Evolutionary conservation across 1,139 yeast genomes (phyloP), one percentile per base, ranked within the genome.

Genomic region (Suhomyces yuchorum): DNA sequence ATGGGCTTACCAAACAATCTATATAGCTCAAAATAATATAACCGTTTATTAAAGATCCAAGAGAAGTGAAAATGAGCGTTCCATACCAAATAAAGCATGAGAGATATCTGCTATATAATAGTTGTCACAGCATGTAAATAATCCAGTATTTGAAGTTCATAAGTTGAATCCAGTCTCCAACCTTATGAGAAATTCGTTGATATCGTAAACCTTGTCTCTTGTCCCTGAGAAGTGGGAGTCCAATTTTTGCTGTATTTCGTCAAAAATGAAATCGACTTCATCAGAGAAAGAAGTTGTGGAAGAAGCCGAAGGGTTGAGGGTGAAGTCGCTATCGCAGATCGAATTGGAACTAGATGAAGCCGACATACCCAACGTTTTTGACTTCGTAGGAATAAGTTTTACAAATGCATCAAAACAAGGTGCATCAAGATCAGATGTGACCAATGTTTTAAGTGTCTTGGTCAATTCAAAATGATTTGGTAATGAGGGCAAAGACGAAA

Each of bases 201-300:
- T 42, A 49, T 68, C 70, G 51, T 63, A 66, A 15, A 63, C 61
- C 45, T 60, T 65, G 35, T 65, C 67, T 26, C 52, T 52, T 15
- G 54, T 58, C 1, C 67, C 61, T 42, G 59, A 50, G 26, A 63
- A 52, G 50, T 65, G 63, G 24, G 52, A 56, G 22, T 62, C 61
- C 26, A 64, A 49, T 38, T 54, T 57, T 40, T 57, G 59, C 37
- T 62, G 62, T 26, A 60, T 53, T 18, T 59, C 65, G 44, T 66
- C 71, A 47, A 66, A 66, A 9, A 66, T 51, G 17, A 64, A 59
- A 46, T 49, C 51, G 11, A 50, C 52, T 24, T 54, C 56, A 36
- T 53, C 56, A 32, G 50, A 40, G 22, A 40, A 47, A 9, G 51
- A 51, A n/a, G 40, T 38, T 8, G 38, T 22, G 3, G 53, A 46